Conservation (phyloP, 2,329 filamentous ascomycete species). For the Aspergillus sp. region DNA sequence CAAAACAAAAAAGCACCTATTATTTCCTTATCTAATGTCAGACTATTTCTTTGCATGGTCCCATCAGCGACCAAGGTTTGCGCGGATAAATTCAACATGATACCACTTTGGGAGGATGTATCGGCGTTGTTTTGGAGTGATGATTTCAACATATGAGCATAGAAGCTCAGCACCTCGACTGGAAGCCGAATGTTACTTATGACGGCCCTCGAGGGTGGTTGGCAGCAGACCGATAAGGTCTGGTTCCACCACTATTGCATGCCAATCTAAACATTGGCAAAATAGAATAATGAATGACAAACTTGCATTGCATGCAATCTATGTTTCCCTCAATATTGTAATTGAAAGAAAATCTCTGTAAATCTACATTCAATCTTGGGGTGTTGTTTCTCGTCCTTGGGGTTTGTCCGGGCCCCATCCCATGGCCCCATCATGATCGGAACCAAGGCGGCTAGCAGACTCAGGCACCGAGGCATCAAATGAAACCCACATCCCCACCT, state of each 20-base stretch:
- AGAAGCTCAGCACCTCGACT: constrained; percentile 15
- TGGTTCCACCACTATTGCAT: constrained; percentile 14
- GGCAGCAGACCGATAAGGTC: not conserved
- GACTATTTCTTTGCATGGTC: constrained; percentile 38
- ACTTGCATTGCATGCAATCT: constrained; percentile 4
- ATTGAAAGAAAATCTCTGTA: not conserved
- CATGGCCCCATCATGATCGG: not conserved
- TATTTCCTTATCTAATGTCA: constrained; percentile 30
- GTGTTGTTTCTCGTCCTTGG: not conserved
- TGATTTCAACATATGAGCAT: constrained; percentile 39
- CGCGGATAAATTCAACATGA: constrained; percentile 51
- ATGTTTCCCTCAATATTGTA: not conserved
- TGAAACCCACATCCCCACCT: not conserved
- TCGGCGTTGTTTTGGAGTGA: constrained; percentile 39
- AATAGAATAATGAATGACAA: constrained; percentile 25
- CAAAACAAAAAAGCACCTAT: constrained; percentile 30
- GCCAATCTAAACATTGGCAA: constrained; percentile 42
- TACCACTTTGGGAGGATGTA: constrained; percentile 46
- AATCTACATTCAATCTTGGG: not conserved
- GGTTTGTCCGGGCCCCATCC: constrained; percentile 1
- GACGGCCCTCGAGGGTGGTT: constrained; percentile 9
- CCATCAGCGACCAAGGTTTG: constrained; percentile 34
- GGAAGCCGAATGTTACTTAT: constrained; percentile 11
- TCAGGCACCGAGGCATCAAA: constrained; percentile 10
- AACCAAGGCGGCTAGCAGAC: not conserved